Percentiles rank a stretch among this genome's conserved stretches.
These are phyloP conservation scores for Triglochin maritima DNA, from an alignment of 106 monocot species.

Conservation along the genomic window DNA sequence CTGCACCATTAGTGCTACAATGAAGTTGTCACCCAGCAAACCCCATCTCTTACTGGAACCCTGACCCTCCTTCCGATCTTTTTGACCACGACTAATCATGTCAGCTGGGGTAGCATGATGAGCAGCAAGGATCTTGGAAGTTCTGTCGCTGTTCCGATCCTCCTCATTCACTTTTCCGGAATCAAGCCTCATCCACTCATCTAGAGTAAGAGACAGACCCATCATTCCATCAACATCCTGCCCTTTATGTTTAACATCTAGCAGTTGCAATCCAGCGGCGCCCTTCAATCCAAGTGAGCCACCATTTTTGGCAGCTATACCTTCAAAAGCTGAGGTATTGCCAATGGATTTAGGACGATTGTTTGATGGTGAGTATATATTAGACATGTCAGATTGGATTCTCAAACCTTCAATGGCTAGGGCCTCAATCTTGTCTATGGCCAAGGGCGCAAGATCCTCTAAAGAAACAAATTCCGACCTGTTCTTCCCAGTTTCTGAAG, in stretches of 20 bases:
- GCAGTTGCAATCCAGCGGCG: slow-evolving; percentile 70
- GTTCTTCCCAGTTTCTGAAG: slow-evolving; percentile 13
- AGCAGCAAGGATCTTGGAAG: slow-evolving; percentile 88
- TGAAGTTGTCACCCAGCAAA: slow-evolving; percentile 87
- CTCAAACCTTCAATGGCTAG: slow-evolving; percentile 90
- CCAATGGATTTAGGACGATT: slow-evolving; percentile 47
- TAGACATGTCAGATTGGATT: slow-evolving; percentile 90
- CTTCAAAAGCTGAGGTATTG: slow-evolving; percentile 61
- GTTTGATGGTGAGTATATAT: slow-evolving; percentile 64
- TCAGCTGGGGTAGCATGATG: slow-evolving; percentile 82
- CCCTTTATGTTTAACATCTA: slow-evolving; percentile 54
- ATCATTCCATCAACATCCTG: slow-evolving; percentile 82
- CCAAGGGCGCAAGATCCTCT: slow-evolving; percentile 93
- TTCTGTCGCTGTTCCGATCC: slow-evolving; percentile 66
- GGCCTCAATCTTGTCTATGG: slow-evolving; percentile 95
- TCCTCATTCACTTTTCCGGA: slow-evolving; percentile 77
- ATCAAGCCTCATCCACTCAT: slow-evolving; percentile 97
- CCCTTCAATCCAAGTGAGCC: slow-evolving; percentile 58
- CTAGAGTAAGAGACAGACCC: slow-evolving; percentile 79
- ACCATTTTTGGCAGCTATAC: slow-evolving; percentile 27
- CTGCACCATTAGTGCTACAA: slow-evolving; percentile 95
- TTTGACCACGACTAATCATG: slow-evolving; percentile 33
- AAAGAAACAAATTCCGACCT: slow-evolving; percentile 72
- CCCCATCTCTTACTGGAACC: slow-evolving; percentile 71
- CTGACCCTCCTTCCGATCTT: slow-evolving; percentile 42